Evolutionary conservation across 2,329 filamentous ascomycete species (phyloP).

Genomic region (Calonectria ilicicola): DNA sequence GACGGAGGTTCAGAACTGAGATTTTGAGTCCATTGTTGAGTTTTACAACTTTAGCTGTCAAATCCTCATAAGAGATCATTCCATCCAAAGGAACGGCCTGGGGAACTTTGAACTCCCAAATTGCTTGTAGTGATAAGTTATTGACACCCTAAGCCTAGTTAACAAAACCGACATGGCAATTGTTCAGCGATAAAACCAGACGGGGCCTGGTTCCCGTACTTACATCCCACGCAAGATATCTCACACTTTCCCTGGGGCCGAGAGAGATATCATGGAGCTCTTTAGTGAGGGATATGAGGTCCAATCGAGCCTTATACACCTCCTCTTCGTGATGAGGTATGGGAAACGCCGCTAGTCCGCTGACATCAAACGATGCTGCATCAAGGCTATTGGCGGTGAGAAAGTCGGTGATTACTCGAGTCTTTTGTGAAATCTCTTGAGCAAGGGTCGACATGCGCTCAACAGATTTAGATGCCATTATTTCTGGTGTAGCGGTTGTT

Average conservation of each 20-base stretch:
- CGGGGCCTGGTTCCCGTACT: conserved; percentile 3
- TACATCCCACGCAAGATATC: conserved; percentile 44
- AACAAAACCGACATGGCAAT: neutral
- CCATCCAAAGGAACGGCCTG: conserved; percentile 43
- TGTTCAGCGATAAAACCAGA: neutral
- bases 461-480: neutral
- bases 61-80: conserved; percentile 43
- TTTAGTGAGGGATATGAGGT: conserved; percentile 38
- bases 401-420: neutral
- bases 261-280: conserved; percentile 43
- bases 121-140: conserved; percentile 45
- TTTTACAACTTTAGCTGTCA: conserved; percentile 44
- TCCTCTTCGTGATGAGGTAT: neutral
- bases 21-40: conserved; percentile 53
- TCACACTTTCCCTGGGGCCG: conserved; percentile 41
- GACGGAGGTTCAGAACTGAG: conserved; percentile 44
- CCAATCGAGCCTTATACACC: neutral
- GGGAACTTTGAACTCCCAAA: conserved; percentile 47
- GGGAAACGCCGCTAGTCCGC: neutral
- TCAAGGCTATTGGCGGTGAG: neutral
- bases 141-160: conserved; percentile 34
- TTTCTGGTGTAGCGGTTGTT: neutral
- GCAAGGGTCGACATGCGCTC: neutral
- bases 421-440: neutral
- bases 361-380: neutral